Percentiles rank a stretch among this genome's conserved stretches.
Evolutionary conservation across 306 rosid genomes (phyloP).

Genomic region (Cicer cuneatum): DNA sequence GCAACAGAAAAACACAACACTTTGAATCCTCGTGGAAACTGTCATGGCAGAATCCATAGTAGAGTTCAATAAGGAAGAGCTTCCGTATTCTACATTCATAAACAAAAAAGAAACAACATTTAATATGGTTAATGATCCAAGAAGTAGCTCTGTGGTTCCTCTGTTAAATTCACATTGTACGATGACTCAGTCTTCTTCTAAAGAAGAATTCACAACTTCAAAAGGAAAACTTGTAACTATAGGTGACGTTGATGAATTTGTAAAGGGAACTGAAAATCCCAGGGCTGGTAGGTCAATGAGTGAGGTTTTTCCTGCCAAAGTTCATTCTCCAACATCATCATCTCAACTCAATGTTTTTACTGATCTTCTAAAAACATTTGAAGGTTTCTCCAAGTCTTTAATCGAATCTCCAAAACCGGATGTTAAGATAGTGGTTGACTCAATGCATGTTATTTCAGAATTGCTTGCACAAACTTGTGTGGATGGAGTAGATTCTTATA

Average conservation of each 20-base stretch:
- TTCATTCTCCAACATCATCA: constrained; percentile 42
- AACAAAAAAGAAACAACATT: constrained; percentile 42
- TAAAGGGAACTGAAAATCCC: constrained; percentile 42
- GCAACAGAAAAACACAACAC: constrained; percentile 48
- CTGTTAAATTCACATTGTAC: constrained; percentile 35
- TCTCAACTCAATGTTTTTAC: constrained; percentile 40
- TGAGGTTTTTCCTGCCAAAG: constrained; percentile 39
- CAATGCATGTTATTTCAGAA: constrained; percentile 66
- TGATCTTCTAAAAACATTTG: constrained; percentile 45
- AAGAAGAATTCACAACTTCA: constrained; percentile 28
- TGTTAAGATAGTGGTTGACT: constrained; percentile 47
- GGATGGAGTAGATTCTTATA: constrained; percentile 45
- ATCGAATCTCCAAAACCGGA: constrained; percentile 54
- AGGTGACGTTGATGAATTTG: constrained; percentile 35
- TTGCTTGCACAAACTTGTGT: constrained; percentile 55
- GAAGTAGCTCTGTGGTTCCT: constrained; percentile 41
- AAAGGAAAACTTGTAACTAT: constrained; percentile 34
- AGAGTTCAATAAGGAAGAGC: constrained; percentile 43
- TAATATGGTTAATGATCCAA: constrained; percentile 44
- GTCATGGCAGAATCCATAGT: constrained; percentile 41
- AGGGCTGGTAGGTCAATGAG: constrained; percentile 31
- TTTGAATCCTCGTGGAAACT: constrained; percentile 60
- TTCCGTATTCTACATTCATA: constrained; percentile 43
- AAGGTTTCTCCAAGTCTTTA: constrained; percentile 53
- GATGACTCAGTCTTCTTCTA: constrained; percentile 38